These are phyloP conservation scores for Pisolithus albus DNA, from an alignment of 768 basidiomycete genomes.

Conservation along the genomic window DNA sequence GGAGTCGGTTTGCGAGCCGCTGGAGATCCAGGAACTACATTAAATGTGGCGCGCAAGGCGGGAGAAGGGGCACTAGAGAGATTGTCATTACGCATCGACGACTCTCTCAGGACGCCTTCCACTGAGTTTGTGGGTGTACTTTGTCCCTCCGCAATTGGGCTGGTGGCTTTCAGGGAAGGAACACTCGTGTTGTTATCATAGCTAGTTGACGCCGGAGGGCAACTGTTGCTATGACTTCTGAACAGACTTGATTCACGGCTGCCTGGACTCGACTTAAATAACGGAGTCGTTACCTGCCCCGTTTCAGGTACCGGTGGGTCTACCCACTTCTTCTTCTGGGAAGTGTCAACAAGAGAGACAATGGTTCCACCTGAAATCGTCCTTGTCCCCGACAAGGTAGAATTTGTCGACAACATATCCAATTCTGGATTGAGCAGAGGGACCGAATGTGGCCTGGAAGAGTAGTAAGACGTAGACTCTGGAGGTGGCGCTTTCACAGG, in stretches of 20 bases:
- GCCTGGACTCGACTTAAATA: not conserved
- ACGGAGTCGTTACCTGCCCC: not conserved
- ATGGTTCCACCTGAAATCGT: not conserved
- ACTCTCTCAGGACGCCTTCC: not conserved
- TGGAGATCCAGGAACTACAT: not conserved
- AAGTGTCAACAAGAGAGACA: not conserved
- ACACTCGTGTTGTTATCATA: not conserved
- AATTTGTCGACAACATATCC: conserved; percentile 1
- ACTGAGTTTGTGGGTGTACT: not conserved
- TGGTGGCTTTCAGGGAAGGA: not conserved
- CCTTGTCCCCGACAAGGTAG: conserved; percentile 10
- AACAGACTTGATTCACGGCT: not conserved
- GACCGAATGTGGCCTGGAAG: not conserved
- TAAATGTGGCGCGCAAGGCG: not conserved
- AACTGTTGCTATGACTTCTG: not conserved
- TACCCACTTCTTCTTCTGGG: not conserved
- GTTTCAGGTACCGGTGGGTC: not conserved
- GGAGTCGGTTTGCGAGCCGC: too few relatives aligned
- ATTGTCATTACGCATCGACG: not conserved
- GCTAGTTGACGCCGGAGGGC: not conserved
- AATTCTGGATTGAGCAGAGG: conserved; percentile 4
- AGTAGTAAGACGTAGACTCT: not conserved
- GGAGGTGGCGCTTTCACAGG: conserved; percentile 1
- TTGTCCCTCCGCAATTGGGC: not conserved
- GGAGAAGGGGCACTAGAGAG: not conserved